Conservation (phyloP, 108 stramenopile genomes). For the Pelagomonas calceolata region DNA sequence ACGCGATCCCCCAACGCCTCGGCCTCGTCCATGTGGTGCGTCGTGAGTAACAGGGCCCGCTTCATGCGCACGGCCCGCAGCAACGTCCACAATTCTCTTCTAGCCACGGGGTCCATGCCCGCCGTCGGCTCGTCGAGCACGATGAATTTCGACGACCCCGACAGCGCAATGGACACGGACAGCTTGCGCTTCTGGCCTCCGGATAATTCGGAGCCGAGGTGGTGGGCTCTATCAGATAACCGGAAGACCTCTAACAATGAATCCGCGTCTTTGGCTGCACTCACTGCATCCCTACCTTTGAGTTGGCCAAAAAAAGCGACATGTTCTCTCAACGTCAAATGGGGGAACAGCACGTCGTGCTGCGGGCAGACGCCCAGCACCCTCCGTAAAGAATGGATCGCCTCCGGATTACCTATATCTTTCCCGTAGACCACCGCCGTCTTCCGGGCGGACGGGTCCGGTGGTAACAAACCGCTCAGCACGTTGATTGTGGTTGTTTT, state of each 20-base stretch:
- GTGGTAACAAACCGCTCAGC: slow-evolving; percentile 80
- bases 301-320: slow-evolving; percentile 42
- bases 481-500: slow-evolving; percentile 67
- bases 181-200: slow-evolving; percentile 64
- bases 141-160: slow-evolving; percentile 39
- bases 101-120: slow-evolving; percentile 55
- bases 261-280: not conserved
- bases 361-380: slow-evolving; percentile 52
- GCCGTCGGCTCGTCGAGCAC: slow-evolving; percentile 54
- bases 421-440: slow-evolving; percentile 4
- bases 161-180: slow-evolving; percentile 43
- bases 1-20: slow-evolving; percentile 76
- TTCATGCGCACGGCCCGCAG: slow-evolving; percentile 23
- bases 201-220: slow-evolving; percentile 15
- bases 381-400: slow-evolving; percentile 29
- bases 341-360: slow-evolving; percentile 51
- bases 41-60: slow-evolving; percentile 57
- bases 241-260: not conserved
- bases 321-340: slow-evolving; percentile 47
- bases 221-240: not conserved
- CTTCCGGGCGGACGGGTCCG: slow-evolving; percentile 5
- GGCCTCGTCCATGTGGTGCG: slow-evolving; percentile 90
- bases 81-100: slow-evolving; percentile 51
- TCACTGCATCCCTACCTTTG: slow-evolving; percentile 42
- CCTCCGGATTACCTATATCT: not conserved